A percentile compares a stretch with the other conserved stretches of the same genome.
Evolutionary conservation across 169 alveolate species (phyloP).

Genomic region (Eimeria sp.): DNA sequence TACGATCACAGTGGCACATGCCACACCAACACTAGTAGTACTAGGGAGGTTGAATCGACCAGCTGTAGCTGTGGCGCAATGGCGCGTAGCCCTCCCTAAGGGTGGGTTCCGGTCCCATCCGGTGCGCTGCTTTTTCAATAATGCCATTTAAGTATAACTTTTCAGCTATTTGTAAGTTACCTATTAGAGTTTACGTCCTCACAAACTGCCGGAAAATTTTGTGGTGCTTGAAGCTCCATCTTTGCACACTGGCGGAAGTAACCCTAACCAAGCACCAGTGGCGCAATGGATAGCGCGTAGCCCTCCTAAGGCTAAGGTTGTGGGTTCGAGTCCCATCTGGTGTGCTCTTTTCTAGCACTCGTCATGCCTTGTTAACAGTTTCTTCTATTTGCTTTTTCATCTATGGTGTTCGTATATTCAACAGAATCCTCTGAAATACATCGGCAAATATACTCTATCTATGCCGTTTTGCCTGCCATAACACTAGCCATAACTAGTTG

Average conservation of each 20-base stretch:
- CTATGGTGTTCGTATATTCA: neutral
- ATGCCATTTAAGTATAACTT: neutral
- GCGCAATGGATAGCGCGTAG: constrained; percentile 98
- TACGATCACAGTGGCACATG: neutral
- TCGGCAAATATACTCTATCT: no score
- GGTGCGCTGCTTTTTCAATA: constrained; percentile 19
- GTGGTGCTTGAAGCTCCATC: neutral
- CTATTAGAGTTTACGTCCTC: neutral
- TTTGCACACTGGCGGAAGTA: neutral
- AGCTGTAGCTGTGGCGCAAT: constrained; percentile 91
- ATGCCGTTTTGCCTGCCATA: no score
- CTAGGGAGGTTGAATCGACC: no score
- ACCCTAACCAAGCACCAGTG: constrained; percentile 86
- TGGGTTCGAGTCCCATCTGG: constrained; percentile 98
- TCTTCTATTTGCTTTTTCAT: neutral
- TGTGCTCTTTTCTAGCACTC: constrained; percentile 38
- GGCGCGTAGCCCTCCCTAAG: constrained; percentile 99
- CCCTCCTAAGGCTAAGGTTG: constrained; percentile 98
- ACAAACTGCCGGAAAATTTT: neutral
- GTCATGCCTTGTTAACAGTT: neutral
- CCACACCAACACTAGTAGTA: constrained; percentile 82
- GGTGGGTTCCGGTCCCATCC: constrained; percentile 98
- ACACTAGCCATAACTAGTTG: no score
- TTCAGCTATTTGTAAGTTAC: neutral
- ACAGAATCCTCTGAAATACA: no score